These are phyloP conservation scores for Acarospora socialis DNA, from an alignment of 2,329 filamentous ascomycete genomes.

Conservation along the genomic window DNA sequence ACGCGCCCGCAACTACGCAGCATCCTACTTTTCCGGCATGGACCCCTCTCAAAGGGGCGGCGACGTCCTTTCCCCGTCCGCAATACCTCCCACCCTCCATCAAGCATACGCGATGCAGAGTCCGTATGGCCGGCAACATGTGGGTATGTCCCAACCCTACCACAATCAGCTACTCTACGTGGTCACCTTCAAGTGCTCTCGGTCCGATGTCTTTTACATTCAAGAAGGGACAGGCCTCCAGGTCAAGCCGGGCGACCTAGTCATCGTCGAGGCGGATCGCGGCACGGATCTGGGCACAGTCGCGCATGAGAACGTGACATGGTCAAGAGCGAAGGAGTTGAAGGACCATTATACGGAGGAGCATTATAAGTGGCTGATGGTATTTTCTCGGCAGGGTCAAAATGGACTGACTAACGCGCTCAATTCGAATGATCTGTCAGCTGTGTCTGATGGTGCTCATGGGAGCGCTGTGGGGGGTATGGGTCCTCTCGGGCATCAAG, in stretches of 20 bases:
- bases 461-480: slow-evolving; percentile 63
- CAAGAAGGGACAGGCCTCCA: slow-evolving; percentile 88
- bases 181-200: slow-evolving; percentile 90
- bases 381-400: slow-evolving; percentile 73
- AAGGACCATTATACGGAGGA: slow-evolving; percentile 89
- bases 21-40: slow-evolving; percentile 28
- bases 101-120: slow-evolving; percentile 11
- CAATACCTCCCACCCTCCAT: slow-evolving; percentile 11
- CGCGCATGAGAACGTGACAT: slow-evolving; percentile 72
- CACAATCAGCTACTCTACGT: slow-evolving; percentile 66
- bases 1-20: slow-evolving; percentile 27
- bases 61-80: slow-evolving; percentile 17
- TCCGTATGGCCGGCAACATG: slow-evolving; percentile 14
- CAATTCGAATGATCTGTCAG: slow-evolving; percentile 41
- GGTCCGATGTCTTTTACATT: slow-evolving; percentile 93
- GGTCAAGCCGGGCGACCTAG: slow-evolving; percentile 80
- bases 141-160: slow-evolving; percentile 36
- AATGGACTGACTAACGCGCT: slow-evolving; percentile 28
- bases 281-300: slow-evolving; percentile 93
- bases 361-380: slow-evolving; percentile 97
- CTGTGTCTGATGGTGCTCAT: slow-evolving; percentile 48
- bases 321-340: slow-evolving; percentile 71
- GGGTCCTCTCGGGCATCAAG: slow-evolving; percentile 60
- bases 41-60: slow-evolving; percentile 23
- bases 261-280: slow-evolving; percentile 94